Base-by-base conservation (phyloP, 495 filamentous ascomycete species). In the Cryomyces antarcticus region DNA sequence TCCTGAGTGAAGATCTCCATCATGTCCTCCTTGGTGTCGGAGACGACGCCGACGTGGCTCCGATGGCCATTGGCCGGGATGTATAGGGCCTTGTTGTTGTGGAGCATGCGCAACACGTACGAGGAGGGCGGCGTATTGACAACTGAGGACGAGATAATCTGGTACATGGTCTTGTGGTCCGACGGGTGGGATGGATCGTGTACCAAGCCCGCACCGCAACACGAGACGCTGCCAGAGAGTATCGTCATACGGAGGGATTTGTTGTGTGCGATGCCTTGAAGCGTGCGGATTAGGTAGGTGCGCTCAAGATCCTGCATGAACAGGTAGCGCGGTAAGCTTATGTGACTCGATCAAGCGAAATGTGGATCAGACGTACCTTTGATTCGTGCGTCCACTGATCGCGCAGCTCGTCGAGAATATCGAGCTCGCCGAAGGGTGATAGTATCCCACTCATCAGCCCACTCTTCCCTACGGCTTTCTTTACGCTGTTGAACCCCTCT, bases 111-210 rank as follows among this genome's bases (percentile, higher is more conserved):
- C 46, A 95, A 67, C 34, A 97, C 75, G 61, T 94, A 92, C 37
- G 71, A 71, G 13, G 79, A 70, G 0, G 81, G 80, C 0, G 92
- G 87, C 0, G 77, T 79, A 45, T 93, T 92, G 44, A 96, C 88
- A 51, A 96, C 80, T 30, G 83, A 75, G 4, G 83, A 84, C 10
- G 85, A 72, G 56, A 97, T 93, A 52, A 97, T 72, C 54, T 97
- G 89, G 64, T 93, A 97, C 89, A 97, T 97, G 9, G 89, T 95
- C 62, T 97, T 97, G 67, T 97, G 87, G 62, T 94, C 86, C 13
- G 68, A 69, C 0, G 87, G 88, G 57, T 88, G 82, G 17, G 77
- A 65, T 0, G 92, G 92, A 63, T 97, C 92, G 64, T 96, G 88
- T 9, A 97, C 75, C 9, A 96, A 73, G 49, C 89, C 89, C 10